A percentile compares a stretch with the other conserved stretches of the same genome.
Conservation (phyloP, 805 yeast species). For the Nakazawaea ishiwadae region DNA sequence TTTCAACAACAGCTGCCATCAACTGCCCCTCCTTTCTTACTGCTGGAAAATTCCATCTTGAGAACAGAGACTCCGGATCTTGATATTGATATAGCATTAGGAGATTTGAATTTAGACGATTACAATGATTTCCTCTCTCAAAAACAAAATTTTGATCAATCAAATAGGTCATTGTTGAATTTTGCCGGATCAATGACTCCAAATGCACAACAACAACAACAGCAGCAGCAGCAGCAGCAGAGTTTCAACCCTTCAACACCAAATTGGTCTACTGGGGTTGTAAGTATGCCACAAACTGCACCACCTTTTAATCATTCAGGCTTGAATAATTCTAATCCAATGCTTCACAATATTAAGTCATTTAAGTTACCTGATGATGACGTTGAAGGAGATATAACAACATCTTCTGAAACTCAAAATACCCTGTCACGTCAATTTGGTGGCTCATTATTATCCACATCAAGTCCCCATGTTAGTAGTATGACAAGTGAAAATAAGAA, state of each 20-base stretch:
- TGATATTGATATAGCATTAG: constrained; percentile 12
- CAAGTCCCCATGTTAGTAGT: not conserved
- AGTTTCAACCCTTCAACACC: constrained; percentile 10
- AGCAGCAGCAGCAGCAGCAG: not conserved
- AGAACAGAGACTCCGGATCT: constrained; percentile 13
- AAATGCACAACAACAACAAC: constrained; percentile 1
- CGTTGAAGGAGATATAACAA: not conserved
- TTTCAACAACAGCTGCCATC: constrained; percentile 1
- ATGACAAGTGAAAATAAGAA: not conserved
- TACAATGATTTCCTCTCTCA: constrained; percentile 7
- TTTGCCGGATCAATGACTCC: constrained; percentile 12
- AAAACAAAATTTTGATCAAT: not conserved
- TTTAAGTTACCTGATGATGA: constrained; percentile 10
- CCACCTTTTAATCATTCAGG: constrained; percentile 9
- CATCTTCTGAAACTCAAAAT: constrained; percentile 3
- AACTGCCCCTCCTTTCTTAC: constrained; percentile 5
- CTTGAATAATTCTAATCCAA: not conserved
- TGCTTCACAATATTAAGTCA: constrained; percentile 7
- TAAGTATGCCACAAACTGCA: constrained; percentile 9
- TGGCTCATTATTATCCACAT: constrained; percentile 6
- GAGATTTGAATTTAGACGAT: constrained; percentile 12
- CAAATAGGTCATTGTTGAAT: constrained; percentile 6
- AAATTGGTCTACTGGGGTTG: constrained; percentile 10
- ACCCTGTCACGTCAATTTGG: constrained; percentile 6
- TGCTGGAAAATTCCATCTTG: constrained; percentile 6